Evolutionary conservation across 2,329 filamentous ascomycete species (phyloP), one percentile per base, ranked within the genome.

Genomic region (Pseudogymnoascus sp.): DNA sequence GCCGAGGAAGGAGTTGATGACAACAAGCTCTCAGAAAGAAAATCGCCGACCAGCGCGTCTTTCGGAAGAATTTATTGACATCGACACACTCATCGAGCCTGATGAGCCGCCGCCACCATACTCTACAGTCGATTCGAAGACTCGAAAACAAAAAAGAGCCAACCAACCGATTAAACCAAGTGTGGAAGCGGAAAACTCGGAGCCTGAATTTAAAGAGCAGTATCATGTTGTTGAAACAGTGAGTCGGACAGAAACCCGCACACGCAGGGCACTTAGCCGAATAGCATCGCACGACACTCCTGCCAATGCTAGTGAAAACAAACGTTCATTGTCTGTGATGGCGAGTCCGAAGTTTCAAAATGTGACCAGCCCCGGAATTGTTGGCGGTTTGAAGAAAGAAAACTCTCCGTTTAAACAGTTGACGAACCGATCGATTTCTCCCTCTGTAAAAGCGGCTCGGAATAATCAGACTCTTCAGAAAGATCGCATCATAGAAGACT

Each of bases 41-140:
- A 48, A 37, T 36, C 61, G 19, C 23, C 36, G 41, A 31, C 60
- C 16, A 62, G 34, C 25, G 66, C 51, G 60, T 39, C 25, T 54
- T 19, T 60, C 61, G 25, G 69, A 71, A 41, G 71, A 66, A 7
- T 75, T 74, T 65, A 64, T 73, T 61, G 73, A 75, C 63, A 71
- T 75, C 36, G 73, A 74, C 65, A 70, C 72, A 21, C 60, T 66
- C 34, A 19, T 48, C 8, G 41, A 36, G 36, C 19, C 36, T 61
- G 25, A 39, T 11, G 36, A 63, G 19, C 36, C 61, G 19, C 39
- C 39, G 8, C 36, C 61, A 5, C 41, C 61, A 1, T 45, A 36
- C 13, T 39, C 36, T 13, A 28, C 28, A 31, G 60, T 48, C 21
- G 60, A 61, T 28, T 21, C 19, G 19, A 61, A 61, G 19, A 21